Evolutionary conservation across 2,329 filamentous ascomycete genomes (phyloP).

Genomic region (Fulvia fulva): DNA sequence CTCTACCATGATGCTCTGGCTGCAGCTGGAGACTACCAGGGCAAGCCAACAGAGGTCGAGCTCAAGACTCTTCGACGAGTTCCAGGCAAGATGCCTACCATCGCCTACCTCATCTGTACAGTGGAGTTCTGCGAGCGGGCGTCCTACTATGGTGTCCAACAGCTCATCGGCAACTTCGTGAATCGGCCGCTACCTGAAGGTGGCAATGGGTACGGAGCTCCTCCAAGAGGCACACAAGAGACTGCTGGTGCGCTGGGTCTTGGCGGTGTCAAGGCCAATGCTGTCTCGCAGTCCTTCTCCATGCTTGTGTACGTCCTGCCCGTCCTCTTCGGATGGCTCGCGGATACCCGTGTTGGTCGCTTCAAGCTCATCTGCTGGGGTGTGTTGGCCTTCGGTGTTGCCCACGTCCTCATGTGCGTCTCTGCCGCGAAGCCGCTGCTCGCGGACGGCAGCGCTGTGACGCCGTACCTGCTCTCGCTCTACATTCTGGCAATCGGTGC

Average conservation of each 20-base stretch:
- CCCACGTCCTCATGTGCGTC: slow-evolving; percentile 33
- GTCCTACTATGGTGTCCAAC: slow-evolving; percentile 41
- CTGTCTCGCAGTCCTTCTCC: slow-evolving; percentile 52
- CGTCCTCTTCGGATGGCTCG: slow-evolving; percentile 44
- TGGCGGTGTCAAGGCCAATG: slow-evolving; percentile 64
- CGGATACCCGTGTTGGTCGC: slow-evolving; percentile 42
- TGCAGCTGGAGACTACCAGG: slow-evolving; percentile 20
- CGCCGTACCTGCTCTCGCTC: slow-evolving; percentile 41
- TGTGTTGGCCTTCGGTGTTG: slow-evolving; percentile 39
- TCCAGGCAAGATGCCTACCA: slow-evolving; percentile 37
- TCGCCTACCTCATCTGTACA: slow-evolving; percentile 36
- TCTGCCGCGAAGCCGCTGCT: slow-evolving; percentile 26
- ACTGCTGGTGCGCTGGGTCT: slow-evolving; percentile 56
- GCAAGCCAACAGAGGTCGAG: slow-evolving; percentile 42
- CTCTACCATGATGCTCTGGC: too few relatives aligned
- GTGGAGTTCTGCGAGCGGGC: slow-evolving; percentile 49
- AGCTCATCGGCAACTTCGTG: slow-evolving; percentile 49
- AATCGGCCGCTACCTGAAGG: slow-evolving; percentile 25
- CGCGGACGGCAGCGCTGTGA: slow-evolving; percentile 34
- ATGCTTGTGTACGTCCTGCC: slow-evolving; percentile 57
- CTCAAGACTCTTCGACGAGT: slow-evolving; percentile 41
- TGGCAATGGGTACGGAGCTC: slow-evolving; percentile 30
- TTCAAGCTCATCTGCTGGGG: slow-evolving; percentile 38
- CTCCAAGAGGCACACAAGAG: slow-evolving; percentile 38
- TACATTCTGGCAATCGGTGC: slow-evolving; percentile 39